Conservation (phyloP, 164 flowering plant genomes). For the Kingdonia uniflora region DNA sequence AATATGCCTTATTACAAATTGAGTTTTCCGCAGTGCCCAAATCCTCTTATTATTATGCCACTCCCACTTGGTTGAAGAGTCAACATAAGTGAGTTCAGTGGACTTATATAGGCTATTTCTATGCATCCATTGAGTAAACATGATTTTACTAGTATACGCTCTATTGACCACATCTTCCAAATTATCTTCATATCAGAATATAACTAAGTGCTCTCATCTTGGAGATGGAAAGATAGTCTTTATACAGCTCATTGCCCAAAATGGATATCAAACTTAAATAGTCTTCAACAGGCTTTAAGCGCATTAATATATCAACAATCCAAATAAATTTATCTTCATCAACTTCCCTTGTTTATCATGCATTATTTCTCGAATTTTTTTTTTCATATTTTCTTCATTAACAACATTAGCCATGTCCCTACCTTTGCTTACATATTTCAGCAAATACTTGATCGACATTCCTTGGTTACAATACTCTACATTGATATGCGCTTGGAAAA, state of each 20-base stretch:
- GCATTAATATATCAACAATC: not conserved
- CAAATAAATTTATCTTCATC: not conserved
- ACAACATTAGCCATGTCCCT: not conserved
- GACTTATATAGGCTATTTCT: not conserved
- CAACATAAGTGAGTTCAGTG: not conserved
- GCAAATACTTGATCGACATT: not conserved
- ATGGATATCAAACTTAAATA: too few species aligned
- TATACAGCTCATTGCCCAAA: too few species aligned
- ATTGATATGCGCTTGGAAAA: too few species aligned
- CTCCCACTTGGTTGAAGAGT: not conserved
- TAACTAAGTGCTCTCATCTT: not conserved
- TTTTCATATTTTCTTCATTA: not conserved
- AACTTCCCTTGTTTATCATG: not conserved
- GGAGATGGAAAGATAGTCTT: too few species aligned
- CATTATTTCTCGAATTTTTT: not conserved
- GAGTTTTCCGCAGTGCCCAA: too few species aligned
- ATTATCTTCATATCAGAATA: not conserved
- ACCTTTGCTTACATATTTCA: not conserved
- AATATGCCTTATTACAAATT: too few species aligned
- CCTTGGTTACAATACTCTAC: too few species aligned
- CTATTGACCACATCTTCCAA: not conserved
- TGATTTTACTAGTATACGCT: not conserved
- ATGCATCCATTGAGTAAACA: not conserved
- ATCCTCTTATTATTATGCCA: too few species aligned
- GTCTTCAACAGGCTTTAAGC: not conserved